These are phyloP conservation scores for Exobasidium rhododendri DNA, from an alignment of 1,284 basidiomycete species.

Conservation along the genomic window DNA sequence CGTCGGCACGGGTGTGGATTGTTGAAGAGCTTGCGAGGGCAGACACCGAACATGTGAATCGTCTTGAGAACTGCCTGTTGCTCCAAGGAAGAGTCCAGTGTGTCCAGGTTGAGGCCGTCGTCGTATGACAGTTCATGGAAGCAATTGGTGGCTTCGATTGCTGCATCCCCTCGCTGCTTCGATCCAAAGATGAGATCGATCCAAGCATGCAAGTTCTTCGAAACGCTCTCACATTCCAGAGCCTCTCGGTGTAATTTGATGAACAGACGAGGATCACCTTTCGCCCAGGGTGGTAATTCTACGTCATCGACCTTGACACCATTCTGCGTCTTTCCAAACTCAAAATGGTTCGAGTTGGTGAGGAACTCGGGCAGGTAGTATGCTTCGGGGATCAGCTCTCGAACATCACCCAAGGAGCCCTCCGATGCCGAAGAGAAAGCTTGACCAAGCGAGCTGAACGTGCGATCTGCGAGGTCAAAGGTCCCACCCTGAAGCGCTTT, in stretches of 20 bases:
- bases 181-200: slow-evolving; percentile 68
- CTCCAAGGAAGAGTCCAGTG: slow-evolving; percentile 79
- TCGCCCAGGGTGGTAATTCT: slow-evolving; percentile 85
- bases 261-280: slow-evolving; percentile 78
- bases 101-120: slow-evolving; percentile 60
- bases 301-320: slow-evolving; percentile 84
- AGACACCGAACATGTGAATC: slow-evolving; percentile 75
- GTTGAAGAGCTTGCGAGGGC: slow-evolving; percentile 67
- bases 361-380: slow-evolving; percentile 62
- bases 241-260: slow-evolving; percentile 78
- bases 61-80: slow-evolving; percentile 88
- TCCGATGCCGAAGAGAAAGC: slow-evolving; percentile 81
- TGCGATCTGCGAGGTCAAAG: slow-evolving; percentile 89
- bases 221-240: slow-evolving; percentile 83
- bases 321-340: slow-evolving; percentile 76
- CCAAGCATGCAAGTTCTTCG: slow-evolving; percentile 80
- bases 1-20: slow-evolving; percentile 73
- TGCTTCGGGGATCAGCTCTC: slow-evolving; percentile 88
- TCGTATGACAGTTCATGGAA: slow-evolving; percentile 95
- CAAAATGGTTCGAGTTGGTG: slow-evolving; percentile 59
- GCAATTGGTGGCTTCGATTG: slow-evolving; percentile 68
- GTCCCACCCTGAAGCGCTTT: slow-evolving; percentile 60
- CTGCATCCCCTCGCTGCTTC: slow-evolving; percentile 41
- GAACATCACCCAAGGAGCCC: slow-evolving; percentile 85
- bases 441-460: slow-evolving; percentile 70